Evolutionary conservation across 257 asterid genomes (phyloP), one percentile per base, ranked within the genome.

Genomic region (Jasminum sambac): DNA sequence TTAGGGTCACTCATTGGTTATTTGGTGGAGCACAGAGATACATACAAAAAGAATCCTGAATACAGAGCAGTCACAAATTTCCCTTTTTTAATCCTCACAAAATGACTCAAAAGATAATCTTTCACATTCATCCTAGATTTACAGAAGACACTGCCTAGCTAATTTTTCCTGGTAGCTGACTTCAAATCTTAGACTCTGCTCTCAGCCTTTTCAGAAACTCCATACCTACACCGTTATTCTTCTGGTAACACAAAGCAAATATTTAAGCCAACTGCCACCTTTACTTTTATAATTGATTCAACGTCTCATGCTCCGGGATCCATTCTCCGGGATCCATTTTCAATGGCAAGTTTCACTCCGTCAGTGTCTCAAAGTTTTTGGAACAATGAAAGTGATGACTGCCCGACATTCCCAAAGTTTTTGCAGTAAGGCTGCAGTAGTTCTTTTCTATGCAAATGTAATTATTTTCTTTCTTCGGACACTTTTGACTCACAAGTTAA

Each of bases 401-500:
- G 14, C 5, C 19, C 39, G 25, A 66, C 36, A 66, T 2, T 52
- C 23, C 40, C 10, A 36, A 39, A 8, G 19, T 8, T 48, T 17
- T 16, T 50, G 11, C 5, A 30, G 26, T 10, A 34, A 1, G 11
- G 6, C 12, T 30, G 36, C 37, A 21, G 5, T 30, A 44, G 30
- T 36, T 67, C 16, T 16, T 21, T 21, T 19, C 17, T 13, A 36
- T 17, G 48, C 44, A 23, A 16, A 48, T 16, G 44, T 39, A 66
- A 14, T 5, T 21, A 5, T 69, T 37, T 58, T 39, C 17, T 55
- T 58, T 58, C 13, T 26, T 14, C 63, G 5, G 59, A 37, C 41
- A 50, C 46, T 57, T 59, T 64, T 41, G 60, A 40, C 57, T 74
- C 65, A 30, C 74, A 16, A 26, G 67, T 55, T 58, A 55, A 66